phyloP scores from a whole-genome alignment of 2,329 filamentous ascomycete genomes.

The Amesomyces nigricolor region DNA sequence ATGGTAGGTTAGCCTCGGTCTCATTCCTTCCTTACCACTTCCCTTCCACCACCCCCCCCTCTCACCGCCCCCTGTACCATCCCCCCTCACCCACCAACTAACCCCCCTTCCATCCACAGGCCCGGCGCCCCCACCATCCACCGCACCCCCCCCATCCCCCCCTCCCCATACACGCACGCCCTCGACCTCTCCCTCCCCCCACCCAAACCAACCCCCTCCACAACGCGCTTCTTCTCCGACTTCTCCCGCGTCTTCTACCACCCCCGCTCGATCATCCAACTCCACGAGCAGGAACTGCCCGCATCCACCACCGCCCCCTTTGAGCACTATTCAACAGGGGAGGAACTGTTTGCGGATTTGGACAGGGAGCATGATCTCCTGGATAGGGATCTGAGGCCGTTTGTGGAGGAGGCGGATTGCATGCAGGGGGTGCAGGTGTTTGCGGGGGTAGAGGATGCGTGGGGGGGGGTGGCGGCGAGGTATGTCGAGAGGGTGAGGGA shows the following conservation, averaged over 20 bases:
- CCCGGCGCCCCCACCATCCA: constrained; percentile 63
- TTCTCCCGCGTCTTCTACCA: constrained; percentile 92
- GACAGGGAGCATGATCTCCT: constrained; percentile 80
- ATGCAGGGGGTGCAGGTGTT: constrained; percentile 83
- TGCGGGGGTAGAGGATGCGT: constrained; percentile 67
- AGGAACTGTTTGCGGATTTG: constrained; percentile 66
- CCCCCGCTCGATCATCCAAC: constrained; percentile 76
- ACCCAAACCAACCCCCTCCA: constrained; percentile 57
- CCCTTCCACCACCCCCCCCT: constrained; percentile 2
- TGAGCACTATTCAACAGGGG: constrained; percentile 67
- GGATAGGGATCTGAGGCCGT: constrained; percentile 83
- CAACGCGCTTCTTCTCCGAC: constrained; percentile 94
- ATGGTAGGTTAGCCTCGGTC: constrained; percentile 33
- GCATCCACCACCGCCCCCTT: constrained; percentile 49
- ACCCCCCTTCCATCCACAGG: constrained; percentile 46
- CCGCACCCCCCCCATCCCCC: constrained; percentile 59
- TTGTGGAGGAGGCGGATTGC: constrained; percentile 88
- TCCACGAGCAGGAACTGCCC: constrained; percentile 68
- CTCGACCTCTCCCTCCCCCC: constrained; percentile 67
- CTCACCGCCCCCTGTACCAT: too few species aligned
- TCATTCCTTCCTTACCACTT: not conserved
- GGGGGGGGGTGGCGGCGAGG: constrained; percentile 69
- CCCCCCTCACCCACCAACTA: too few species aligned
- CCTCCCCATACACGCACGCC: constrained; percentile 70
- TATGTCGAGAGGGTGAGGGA: constrained; percentile 77